Conservation (phyloP, 2,329 filamentous ascomycete species). For the Ceratocystis ficicola region DNA sequence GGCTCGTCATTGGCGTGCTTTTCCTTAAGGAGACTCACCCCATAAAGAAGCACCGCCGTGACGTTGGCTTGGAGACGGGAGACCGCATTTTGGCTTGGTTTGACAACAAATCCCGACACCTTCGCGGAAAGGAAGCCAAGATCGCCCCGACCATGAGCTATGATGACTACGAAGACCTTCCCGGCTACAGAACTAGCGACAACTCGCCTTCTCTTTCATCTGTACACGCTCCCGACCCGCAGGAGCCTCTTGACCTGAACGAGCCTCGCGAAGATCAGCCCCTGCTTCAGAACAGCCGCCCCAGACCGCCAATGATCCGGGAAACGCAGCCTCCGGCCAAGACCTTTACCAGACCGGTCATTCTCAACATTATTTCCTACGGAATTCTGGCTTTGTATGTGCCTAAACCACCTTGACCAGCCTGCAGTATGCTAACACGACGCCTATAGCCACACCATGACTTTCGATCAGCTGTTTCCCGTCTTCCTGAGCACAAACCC, state of each 20-base stretch:
- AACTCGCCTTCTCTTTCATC: conserved; percentile 39
- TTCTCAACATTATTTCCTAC: conserved; percentile 79
- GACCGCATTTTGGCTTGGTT: conserved; percentile 49
- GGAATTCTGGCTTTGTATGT: conserved; percentile 81
- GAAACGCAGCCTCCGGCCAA: conserved; percentile 30
- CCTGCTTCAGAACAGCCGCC: conserved; percentile 7
- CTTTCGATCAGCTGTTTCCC: conserved; percentile 85
- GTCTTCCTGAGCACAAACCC: conserved; percentile 69
- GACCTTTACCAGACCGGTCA: conserved; percentile 72
- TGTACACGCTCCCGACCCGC: conserved; percentile 27
- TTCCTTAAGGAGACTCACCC: conserved; percentile 92
- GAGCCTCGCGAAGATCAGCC: conserved; percentile 19
- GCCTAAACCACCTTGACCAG: conserved; percentile 21
- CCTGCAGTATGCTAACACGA: background rate
- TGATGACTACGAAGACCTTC: conserved; percentile 42
- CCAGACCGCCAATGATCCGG: conserved; percentile 17
- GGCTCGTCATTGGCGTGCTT: conserved; percentile 65
- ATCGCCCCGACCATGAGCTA: background rate
- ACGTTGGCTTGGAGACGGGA: conserved; percentile 66
- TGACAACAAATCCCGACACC: conserved; percentile 20
- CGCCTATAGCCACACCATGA: conserved; percentile 72
- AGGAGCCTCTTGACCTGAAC: conserved; percentile 31
- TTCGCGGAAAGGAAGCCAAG: background rate
- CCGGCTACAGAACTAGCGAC: conserved; percentile 54
- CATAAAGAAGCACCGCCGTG: conserved; percentile 62